These are phyloP conservation scores for Cladorrhinum sp. DNA, from an alignment of 2,329 filamentous ascomycete species.

Conservation along the genomic window DNA sequence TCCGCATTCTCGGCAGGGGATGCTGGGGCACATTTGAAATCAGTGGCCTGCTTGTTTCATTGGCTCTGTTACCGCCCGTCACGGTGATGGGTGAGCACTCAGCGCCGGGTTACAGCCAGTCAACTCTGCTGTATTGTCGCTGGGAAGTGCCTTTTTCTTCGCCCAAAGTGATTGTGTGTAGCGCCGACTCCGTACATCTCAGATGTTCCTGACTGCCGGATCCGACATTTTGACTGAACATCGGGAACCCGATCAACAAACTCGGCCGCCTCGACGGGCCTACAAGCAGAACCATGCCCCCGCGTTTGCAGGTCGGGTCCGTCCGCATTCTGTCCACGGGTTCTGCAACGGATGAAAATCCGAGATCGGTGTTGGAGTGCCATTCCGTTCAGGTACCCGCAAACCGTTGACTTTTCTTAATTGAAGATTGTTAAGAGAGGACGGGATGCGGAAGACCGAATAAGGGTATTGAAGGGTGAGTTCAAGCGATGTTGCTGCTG, in stretches of 20 bases:
- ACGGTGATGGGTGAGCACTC: slow-evolving; percentile 29
- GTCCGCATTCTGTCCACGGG: neutral
- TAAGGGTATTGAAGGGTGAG: neutral
- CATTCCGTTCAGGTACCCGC: neutral
- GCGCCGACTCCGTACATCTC: neutral
- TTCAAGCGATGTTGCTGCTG: neutral
- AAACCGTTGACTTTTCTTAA: neutral
- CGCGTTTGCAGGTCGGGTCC: neutral
- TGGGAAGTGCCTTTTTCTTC: slow-evolving; percentile 8
- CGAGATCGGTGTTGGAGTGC: neutral
- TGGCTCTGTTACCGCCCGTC: slow-evolving; percentile 35
- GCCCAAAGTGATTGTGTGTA: neutral
- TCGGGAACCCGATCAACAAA: neutral
- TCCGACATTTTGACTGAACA: neutral
- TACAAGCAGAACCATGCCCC: neutral
- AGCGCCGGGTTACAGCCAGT: slow-evolving; percentile 20
- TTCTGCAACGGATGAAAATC: neutral
- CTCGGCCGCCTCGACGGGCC: slow-evolving; percentile 1
- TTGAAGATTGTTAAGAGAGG: neutral
- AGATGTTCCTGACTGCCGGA: slow-evolving; percentile 4
- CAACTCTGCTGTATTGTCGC: slow-evolving; percentile 15
- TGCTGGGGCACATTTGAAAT: slow-evolving; percentile 14
- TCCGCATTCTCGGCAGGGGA: slow-evolving; percentile 19
- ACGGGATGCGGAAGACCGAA: neutral
- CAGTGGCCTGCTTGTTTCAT: slow-evolving; percentile 13